A percentile compares a stretch with the other conserved stretches of the same genome.
These are phyloP conservation scores for Cucumis cinereus DNA, from an alignment of 306 rosid species.

Conservation along the genomic window DNA sequence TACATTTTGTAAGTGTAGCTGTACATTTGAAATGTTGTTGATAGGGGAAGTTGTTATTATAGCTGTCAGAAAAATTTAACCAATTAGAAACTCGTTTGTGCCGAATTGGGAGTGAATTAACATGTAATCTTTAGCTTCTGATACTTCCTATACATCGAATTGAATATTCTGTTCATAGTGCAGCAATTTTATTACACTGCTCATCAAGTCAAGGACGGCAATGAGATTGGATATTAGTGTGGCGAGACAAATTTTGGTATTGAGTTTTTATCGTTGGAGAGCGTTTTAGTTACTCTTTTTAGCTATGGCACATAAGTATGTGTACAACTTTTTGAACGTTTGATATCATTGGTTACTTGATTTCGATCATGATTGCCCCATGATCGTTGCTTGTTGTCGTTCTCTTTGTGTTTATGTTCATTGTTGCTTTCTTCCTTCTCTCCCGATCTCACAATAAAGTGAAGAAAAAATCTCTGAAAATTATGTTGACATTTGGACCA, in stretches of 20 bases:
- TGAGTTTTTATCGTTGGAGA: background rate
- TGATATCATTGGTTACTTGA: background rate
- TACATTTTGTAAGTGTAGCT: conserved; percentile 1
- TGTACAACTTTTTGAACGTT: background rate
- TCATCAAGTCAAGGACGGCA: conserved; percentile 2
- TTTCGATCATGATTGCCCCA: background rate
- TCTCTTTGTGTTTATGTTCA: background rate
- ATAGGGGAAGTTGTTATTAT: conserved; percentile 8
- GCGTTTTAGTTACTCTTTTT: background rate
- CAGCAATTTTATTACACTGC: conserved; percentile 5
- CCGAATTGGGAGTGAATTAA: background rate
- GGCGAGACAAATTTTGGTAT: background rate
- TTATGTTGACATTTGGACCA: background rate
- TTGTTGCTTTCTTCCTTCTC: background rate
- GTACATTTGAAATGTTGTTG: conserved; percentile 14
- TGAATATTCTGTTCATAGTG: conserved; percentile 8
- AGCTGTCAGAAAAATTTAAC: background rate
- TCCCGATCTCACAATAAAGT: background rate
- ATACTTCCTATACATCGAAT: background rate
- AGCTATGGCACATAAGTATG: background rate
- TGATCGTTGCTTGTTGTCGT: background rate
- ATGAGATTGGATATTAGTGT: background rate
- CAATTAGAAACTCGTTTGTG: conserved; percentile 1
- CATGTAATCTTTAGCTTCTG: conserved; percentile 7
- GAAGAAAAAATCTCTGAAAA: background rate